These are phyloP conservation scores for Maudiozyma pseudohumilis DNA, from an alignment of 805 yeast species.

Conservation along the genomic window DNA sequence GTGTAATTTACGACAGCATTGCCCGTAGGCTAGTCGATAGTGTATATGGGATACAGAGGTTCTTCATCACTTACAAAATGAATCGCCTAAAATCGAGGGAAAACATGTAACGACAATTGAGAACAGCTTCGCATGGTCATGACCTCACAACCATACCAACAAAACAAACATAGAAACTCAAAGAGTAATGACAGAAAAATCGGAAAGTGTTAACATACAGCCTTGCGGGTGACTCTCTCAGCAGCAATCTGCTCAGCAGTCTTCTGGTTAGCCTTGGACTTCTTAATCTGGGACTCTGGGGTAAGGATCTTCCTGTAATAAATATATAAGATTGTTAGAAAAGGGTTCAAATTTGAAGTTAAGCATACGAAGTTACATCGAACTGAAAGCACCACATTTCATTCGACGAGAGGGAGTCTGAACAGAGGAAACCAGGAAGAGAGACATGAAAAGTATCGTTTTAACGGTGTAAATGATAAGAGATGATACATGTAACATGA, in stretches of 20 bases:
- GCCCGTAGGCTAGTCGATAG: conserved; percentile 56
- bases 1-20: conserved; percentile 62
- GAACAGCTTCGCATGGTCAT: background rate
- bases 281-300: conserved; percentile 84
- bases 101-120: background rate
- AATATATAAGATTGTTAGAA: conserved; percentile 9
- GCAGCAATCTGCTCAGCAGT: conserved; percentile 69
- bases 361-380: conserved; percentile 28
- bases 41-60: conserved; percentile 34
- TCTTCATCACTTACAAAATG: conserved; percentile 37
- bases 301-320: conserved; percentile 34
- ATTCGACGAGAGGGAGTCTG: conserved; percentile 30
- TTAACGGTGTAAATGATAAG: conserved; percentile 9
- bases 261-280: conserved; percentile 70
- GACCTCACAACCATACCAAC: conserved; percentile 3
- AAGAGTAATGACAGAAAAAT: too few species aligned
- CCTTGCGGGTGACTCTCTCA: conserved; percentile 66
- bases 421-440: conserved; percentile 28
- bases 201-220: conserved; percentile 49
- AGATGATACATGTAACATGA: background rate
- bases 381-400: conserved; percentile 33
- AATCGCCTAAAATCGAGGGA: background rate
- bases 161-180: too few species aligned
- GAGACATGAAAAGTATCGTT: background rate
- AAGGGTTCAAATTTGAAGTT: background rate